Evolutionary conservation across 305 asterid species (phyloP).

Genomic region (Ilex paraguariensis): DNA sequence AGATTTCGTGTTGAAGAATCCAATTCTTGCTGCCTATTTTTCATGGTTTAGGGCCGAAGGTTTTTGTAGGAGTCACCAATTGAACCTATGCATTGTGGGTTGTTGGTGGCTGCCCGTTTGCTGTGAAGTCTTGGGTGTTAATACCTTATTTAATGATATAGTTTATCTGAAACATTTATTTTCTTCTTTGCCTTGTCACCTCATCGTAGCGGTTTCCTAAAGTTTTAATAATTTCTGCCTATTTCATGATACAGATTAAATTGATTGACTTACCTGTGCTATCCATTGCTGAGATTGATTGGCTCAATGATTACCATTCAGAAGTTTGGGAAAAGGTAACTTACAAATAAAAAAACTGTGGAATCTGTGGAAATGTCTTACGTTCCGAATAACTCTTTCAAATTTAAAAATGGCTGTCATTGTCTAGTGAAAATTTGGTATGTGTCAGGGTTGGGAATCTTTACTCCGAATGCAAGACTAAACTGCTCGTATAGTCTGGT

Average conservation of each 20-base stretch:
- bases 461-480: background rate
- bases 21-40: too few species aligned
- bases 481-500: background rate
- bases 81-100: too few species aligned
- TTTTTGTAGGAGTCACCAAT: too few species aligned
- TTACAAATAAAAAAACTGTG: background rate
- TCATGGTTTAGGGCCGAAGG: too few species aligned
- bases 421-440: background rate
- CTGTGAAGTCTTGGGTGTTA: too few species aligned
- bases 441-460: background rate
- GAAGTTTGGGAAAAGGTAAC: slow-evolving; percentile 96
- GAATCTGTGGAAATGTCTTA: background rate
- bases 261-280: slow-evolving; percentile 62
- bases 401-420: background rate
- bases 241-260: slow-evolving; percentile 44
- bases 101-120: too few species aligned
- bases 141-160: background rate
- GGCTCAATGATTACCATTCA: slow-evolving; percentile 86
- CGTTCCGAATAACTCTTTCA: too few species aligned
- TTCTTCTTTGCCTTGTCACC: background rate
- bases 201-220: slow-evolving; percentile 3
- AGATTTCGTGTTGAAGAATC: too few species aligned
- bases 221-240: slow-evolving; percentile 9
- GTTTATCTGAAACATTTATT: background rate
- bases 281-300: slow-evolving; percentile 60